Conservation (phyloP, 1,139 yeast genomes). For the Suzukiozyma palmioleophila region DNA sequence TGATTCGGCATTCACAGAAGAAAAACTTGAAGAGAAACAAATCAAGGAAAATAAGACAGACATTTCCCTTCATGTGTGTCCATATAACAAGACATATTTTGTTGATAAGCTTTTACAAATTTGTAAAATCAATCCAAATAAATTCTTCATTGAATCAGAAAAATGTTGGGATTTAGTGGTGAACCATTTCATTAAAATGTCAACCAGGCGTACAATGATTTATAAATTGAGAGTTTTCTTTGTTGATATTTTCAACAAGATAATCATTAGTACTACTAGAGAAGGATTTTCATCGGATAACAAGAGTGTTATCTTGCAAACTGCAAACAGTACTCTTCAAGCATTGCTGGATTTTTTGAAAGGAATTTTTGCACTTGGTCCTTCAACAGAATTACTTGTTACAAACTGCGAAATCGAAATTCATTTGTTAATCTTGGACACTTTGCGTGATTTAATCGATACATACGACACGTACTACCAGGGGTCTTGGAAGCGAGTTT, state of each 20-base stretch:
- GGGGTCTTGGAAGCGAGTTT: conserved; percentile 69
- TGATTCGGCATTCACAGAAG: conserved; percentile 14
- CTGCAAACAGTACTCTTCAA: conserved; percentile 35
- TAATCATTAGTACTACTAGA: conserved; percentile 44
- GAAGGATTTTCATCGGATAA: conserved; percentile 35
- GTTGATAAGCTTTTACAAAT: conserved; percentile 40
- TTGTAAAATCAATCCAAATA: conserved; percentile 43
- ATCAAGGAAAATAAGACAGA: conserved; percentile 3
- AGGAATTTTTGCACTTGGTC: conserved; percentile 31
- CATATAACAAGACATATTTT: conserved; percentile 39
- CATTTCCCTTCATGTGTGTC: conserved; percentile 18
- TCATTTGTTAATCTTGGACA: conserved; percentile 55
- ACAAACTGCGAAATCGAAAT: conserved; percentile 62
- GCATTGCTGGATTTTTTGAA: conserved; percentile 31
- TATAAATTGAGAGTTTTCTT: conserved; percentile 44
- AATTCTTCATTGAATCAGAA: conserved; percentile 40
- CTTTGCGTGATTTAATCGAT: conserved; percentile 67
- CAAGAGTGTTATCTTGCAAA: conserved; percentile 14
- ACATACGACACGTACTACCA: conserved; percentile 55
- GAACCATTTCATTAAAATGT: conserved; percentile 36
- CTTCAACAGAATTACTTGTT: conserved; percentile 37
- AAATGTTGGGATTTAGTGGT: conserved; percentile 45
- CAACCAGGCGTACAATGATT: conserved; percentile 33
- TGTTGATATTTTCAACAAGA: conserved; percentile 45
- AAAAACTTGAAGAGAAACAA: conserved; percentile 9